phyloP scores from a whole-genome alignment of 768 basidiomycete genomes.

The Amyloporia xantha region DNA sequence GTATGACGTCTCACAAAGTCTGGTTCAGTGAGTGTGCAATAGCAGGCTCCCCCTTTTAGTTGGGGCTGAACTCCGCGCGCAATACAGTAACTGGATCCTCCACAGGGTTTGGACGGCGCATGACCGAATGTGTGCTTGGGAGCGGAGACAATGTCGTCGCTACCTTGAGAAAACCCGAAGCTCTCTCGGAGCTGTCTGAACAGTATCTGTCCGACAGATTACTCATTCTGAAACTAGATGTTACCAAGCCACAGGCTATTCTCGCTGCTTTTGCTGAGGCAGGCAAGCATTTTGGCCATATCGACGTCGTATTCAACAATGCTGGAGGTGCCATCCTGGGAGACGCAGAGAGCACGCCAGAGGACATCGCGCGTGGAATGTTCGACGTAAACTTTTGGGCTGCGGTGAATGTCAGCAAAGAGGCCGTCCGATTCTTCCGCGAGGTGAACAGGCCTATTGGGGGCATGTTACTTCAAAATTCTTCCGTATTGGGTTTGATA shows the following conservation, averaged over 20 bases:
- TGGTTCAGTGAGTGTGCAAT: slow-evolving; percentile 13
- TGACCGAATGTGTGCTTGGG: slow-evolving; percentile 16
- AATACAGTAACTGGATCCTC: slow-evolving; percentile 18
- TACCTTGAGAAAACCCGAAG: slow-evolving; percentile 19
- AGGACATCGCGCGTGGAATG: slow-evolving; percentile 12
- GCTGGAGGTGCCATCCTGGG: slow-evolving; percentile 14
- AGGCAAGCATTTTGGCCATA: slow-evolving; percentile 11
- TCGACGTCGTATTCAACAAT: slow-evolving; percentile 24
- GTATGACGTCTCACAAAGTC: background rate
- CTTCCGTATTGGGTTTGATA: slow-evolving; percentile 24
- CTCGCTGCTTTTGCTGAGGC: slow-evolving; percentile 14
- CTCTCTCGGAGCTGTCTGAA: slow-evolving; percentile 14
- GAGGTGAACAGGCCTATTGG: slow-evolving; percentile 25
- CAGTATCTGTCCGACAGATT: slow-evolving; percentile 11
- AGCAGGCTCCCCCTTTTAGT: background rate
- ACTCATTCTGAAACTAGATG: slow-evolving; percentile 18
- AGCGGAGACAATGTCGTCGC: slow-evolving; percentile 22
- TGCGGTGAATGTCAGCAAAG: slow-evolving; percentile 22
- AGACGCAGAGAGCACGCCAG: slow-evolving; percentile 16
- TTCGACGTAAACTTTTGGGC: slow-evolving; percentile 25
- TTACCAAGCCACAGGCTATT: slow-evolving; percentile 12
- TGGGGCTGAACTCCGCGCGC: background rate
- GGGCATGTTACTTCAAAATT: slow-evolving; percentile 32
- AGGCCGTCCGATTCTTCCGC: slow-evolving; percentile 28
- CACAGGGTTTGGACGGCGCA: slow-evolving; percentile 18